Evolutionary conservation across 257 asterid species (phyloP), one percentile per base, ranked within the genome.

Genomic region (Voacanga thouarsii): DNA sequence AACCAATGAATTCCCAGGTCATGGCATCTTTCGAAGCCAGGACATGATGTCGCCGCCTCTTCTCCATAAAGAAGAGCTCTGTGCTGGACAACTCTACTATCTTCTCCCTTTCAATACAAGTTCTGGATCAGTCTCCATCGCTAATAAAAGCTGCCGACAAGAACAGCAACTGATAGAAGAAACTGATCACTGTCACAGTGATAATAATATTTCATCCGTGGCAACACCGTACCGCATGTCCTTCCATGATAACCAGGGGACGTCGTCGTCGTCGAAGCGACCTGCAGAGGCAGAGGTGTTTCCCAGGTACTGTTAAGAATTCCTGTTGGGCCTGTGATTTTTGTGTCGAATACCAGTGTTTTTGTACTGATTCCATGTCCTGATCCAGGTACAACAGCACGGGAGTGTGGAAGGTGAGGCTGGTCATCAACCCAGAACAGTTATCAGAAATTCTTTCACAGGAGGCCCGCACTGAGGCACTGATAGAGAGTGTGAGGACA

Each of bases 391-490:
- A 79, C 82, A 87, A 75, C 79, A 70, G 78, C 63, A 2, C 71
- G 14, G 91, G 89, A 39, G 82, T 85, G 41, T 89, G 94, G 94
- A 89, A 87, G 39, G 94, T 89, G 80, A 83, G 87, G 78, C 82
- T 89, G 39, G 88, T 88, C 3, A 89, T 89, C 16, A 81, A 77
- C 78, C 80, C 92, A 3, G 90, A 89, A 9, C 89, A 83, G 81
- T 61, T 88, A 78, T 86, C 92, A 59, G 89, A 89, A 57, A 89
- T 89, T 60, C 56, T 89, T 69, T 82, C 92, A 45, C 89, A 89
- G 73, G 94, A 88, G 81, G 85, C 83, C 18, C 86, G 83, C 18
- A 89, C 90, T 28, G 90, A 86, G 82, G 92, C 84, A 67, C 87
- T 88, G 41, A 88, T 89, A 2, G 88, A 89, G 80, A 88, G 86